Conservation (phyloP, 2,329 filamentous ascomycete genomes). For the Ascochyta fabae region DNA sequence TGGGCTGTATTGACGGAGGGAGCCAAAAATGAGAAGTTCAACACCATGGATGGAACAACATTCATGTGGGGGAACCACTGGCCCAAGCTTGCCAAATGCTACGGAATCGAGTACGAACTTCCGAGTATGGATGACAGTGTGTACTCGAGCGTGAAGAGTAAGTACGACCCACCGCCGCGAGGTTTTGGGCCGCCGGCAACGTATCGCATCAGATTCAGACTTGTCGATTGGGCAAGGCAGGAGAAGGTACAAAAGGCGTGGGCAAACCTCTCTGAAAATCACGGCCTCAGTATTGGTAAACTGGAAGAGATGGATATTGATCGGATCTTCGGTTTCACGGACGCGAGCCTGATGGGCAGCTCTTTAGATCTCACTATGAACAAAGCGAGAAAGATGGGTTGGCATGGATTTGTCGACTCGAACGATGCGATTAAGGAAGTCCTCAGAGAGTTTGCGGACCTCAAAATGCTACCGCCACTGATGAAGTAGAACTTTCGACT, state of each 20-base stretch:
- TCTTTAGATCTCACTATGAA: conserved; percentile 49
- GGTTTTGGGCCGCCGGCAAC: conserved; percentile 53
- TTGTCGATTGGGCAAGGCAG: conserved; percentile 56
- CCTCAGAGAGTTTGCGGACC: conserved; percentile 50
- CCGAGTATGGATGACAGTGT: conserved; percentile 29
- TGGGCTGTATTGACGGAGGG: conserved; percentile 56
- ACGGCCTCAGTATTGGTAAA: conserved; percentile 51
- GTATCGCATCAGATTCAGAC: conserved; percentile 50
- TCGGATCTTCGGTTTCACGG: conserved; percentile 56
- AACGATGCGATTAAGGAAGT: conserved; percentile 53
- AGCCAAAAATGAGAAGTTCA: conserved; percentile 57
- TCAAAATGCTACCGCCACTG: conserved; percentile 53
- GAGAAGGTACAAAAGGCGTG: conserved; percentile 54
- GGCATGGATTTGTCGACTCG: conserved; percentile 56
- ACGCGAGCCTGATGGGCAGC: conserved; percentile 47
- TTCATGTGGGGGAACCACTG: conserved; percentile 59
- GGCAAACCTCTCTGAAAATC: conserved; percentile 52
- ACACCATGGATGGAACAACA: conserved; percentile 54
- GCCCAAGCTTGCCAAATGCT: conserved; percentile 56
- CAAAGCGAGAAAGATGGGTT: conserved; percentile 56
- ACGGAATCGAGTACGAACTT: conserved; percentile 48
- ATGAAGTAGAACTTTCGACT: not conserved
- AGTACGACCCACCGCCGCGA: conserved; percentile 39
- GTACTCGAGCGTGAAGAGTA: conserved; percentile 25
- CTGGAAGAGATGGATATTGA: conserved; percentile 52